Evolutionary conservation across 768 basidiomycete genomes (phyloP), one percentile per base, ranked within the genome.

Genomic region (Lactarius hengduanensis): DNA sequence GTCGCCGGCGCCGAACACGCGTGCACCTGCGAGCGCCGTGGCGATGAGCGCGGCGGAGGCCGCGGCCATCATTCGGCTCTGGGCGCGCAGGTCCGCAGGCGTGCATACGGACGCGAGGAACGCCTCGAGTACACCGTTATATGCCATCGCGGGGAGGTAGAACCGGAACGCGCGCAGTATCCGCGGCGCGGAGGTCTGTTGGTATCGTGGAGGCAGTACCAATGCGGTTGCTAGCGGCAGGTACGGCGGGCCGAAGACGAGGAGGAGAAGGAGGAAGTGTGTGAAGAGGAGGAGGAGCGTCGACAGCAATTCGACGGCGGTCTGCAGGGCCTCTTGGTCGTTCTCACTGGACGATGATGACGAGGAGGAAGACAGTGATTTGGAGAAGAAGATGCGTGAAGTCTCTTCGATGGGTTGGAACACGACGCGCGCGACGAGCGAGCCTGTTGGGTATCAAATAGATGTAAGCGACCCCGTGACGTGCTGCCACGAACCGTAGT

Each of bases 331-430:
- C 4, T 63, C 41, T 16, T 56, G 40, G 36, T 45, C 57, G 26
- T 57, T 61, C n/a, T 65, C 47, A 1, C 62, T 53, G 32, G 64
- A 41, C 4, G 54, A 56, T 0, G 47, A 38, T 4, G 54, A 54
- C 0, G 47, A 8, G 9, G 45, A 13, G 0, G 64, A 38, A n/a
- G 53, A 56, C 10, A 79, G 80, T 65, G 79, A 82, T 61, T 81
- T 88, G 1, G 96, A 95, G 77, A 97, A 98, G 77, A 89, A 94
- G 3, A 98, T 81, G 1, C 96, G 87, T 1, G 90, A 84, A 1
- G 92, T 90, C 77, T 99, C 97, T 76, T 99, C 97, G 28, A 98
- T 85, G 0, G 97, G 97, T 71, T 98, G 96, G 74, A 98, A 96
- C 30, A 96, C 73, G 64, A 98, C 90, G 20, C 97, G 88, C 6